Evolutionary conservation across 2,329 filamentous ascomycete species (phyloP).

Genomic region (Trichoderma semiorbis): DNA sequence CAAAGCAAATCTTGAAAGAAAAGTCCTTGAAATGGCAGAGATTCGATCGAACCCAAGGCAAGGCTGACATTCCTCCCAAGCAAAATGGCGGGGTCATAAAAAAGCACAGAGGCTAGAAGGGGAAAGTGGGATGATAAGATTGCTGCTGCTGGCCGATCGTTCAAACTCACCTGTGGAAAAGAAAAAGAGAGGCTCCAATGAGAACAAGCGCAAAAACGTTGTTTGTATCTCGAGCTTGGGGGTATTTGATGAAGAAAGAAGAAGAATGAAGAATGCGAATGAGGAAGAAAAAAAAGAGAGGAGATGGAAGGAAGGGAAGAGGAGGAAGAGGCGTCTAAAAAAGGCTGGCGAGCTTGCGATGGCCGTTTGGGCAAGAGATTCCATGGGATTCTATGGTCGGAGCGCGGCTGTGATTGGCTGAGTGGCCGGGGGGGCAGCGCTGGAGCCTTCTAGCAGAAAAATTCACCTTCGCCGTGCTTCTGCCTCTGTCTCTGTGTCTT

Average conservation of each 20-base stretch:
- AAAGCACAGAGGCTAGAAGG: slow-evolving; percentile 11
- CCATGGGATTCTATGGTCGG: slow-evolving; percentile 45
- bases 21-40: background rate
- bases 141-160: background rate
- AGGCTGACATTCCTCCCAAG: slow-evolving; percentile 11
- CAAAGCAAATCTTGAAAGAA: background rate
- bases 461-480: background rate
- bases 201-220: background rate
- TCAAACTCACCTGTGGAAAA: slow-evolving; percentile 18
- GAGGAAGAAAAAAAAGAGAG: slow-evolving; percentile 22
- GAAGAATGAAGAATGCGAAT: slow-evolving; percentile 19
- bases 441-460: slow-evolving; percentile 29
- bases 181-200: slow-evolving; percentile 17
- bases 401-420: slow-evolving; percentile 30
- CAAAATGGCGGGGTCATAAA: slow-evolving; percentile 14
- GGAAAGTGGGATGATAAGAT: slow-evolving; percentile 20
- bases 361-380: slow-evolving; percentile 35
- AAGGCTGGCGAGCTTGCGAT: slow-evolving; percentile 30
- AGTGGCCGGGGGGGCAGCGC: background rate
- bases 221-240: slow-evolving; percentile 3
- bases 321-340: slow-evolving; percentile 33
- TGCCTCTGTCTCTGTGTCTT: background rate
- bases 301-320: slow-evolving; percentile 23
- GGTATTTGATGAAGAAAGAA: slow-evolving; percentile 25
- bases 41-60: slow-evolving; percentile 2